phyloP scores from a whole-genome alignment of 371 early-diverging fungal species.

The Syncephalastrum sp. region DNA sequence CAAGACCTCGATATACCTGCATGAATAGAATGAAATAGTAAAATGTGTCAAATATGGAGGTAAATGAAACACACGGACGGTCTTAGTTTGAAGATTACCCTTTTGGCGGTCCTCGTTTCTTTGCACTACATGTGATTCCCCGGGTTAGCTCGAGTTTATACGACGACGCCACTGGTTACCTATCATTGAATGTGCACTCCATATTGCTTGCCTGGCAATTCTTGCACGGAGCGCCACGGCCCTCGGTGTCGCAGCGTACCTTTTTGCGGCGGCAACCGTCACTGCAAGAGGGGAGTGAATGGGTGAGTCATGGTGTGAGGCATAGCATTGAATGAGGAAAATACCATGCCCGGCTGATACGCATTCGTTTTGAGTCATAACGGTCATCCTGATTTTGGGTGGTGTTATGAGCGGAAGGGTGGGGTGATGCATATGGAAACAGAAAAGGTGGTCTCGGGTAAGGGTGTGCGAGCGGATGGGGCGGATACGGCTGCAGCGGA shows the following conservation, averaged over 20 bases:
- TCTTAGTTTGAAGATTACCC: slow-evolving; percentile 8
- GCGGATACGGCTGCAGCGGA: not conserved
- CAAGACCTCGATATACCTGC: slow-evolving; percentile 62
- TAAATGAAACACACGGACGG: not conserved
- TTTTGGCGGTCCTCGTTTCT: slow-evolving; percentile 44
- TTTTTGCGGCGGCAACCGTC: slow-evolving; percentile 33
- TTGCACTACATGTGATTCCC: slow-evolving; percentile 22
- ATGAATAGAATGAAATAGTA: not conserved
- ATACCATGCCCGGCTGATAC: slow-evolving; percentile 48
- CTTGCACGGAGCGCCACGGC: slow-evolving; percentile 15
- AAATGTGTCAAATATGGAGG: not conserved
- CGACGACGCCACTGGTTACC: slow-evolving; percentile 10
- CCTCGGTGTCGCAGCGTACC: slow-evolving; percentile 23
- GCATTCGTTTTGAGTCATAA: slow-evolving; percentile 26
- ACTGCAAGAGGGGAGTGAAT: slow-evolving; percentile 1
- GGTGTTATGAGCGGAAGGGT: not conserved
- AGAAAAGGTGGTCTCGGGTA: not conserved
- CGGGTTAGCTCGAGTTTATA: not conserved
- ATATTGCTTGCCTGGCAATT: slow-evolving; percentile 15
- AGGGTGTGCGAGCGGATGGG: slow-evolving; percentile 4
- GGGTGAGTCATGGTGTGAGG: not conserved
- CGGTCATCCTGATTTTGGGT: slow-evolving; percentile 3
- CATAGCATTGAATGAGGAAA: not conserved
- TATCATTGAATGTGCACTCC: slow-evolving; percentile 31
- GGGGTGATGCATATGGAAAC: not conserved